Percentiles rank a stretch among this genome's conserved stretches.
phyloP scores from a whole-genome alignment of 768 basidiomycete genomes.

The Tulasnella sp. region DNA sequence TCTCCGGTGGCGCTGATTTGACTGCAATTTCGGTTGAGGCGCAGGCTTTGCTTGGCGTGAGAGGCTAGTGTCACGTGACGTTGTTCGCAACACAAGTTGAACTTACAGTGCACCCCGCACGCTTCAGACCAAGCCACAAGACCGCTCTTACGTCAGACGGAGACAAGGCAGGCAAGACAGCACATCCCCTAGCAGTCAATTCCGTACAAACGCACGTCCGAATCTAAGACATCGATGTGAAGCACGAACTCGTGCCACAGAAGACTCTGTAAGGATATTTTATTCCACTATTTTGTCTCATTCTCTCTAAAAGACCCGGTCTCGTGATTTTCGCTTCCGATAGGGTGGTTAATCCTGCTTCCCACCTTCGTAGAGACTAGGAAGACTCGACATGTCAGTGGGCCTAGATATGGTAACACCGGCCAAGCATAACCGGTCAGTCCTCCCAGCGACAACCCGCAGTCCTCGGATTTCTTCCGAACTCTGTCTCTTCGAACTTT shows the following conservation, averaged over 20 bases:
- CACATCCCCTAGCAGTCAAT: not conserved
- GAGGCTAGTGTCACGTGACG: too few relatives aligned
- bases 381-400: not conserved
- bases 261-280: not conserved
- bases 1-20: too few relatives aligned
- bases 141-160: not conserved
- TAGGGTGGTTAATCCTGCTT: not conserved
- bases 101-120: too few relatives aligned
- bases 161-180: not conserved
- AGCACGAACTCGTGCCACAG: not conserved
- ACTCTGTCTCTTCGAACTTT: not conserved
- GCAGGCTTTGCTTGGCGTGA: too few relatives aligned
- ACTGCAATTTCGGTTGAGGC: too few relatives aligned
- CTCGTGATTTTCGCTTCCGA: not conserved
- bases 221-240: too few relatives aligned
- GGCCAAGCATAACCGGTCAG: not conserved
- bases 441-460: not conserved
- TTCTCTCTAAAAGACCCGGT: not conserved
- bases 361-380: too few relatives aligned
- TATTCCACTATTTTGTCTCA: too few relatives aligned
- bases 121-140: not conserved
- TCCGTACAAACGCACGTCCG: not conserved
- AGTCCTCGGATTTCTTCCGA: not conserved
- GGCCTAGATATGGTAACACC: not conserved
- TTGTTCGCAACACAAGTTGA: too few relatives aligned